Evolutionary conservation across 805 yeast species (phyloP).

Genomic region (Candida suzukii): DNA sequence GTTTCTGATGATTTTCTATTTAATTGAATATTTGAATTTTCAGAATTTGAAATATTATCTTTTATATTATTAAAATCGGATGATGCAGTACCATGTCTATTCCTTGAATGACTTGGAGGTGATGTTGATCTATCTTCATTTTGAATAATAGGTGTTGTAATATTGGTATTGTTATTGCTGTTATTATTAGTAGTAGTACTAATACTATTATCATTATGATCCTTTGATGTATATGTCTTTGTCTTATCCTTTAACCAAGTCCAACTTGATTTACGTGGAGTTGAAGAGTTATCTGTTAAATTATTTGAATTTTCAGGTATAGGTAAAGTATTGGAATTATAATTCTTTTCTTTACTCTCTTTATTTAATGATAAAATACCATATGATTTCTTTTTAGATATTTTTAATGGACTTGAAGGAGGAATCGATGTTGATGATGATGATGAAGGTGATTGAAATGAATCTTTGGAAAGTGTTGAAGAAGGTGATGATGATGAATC

Average conservation of each 20-base stretch:
- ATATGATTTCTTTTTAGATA: constrained; percentile 5
- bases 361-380: constrained; percentile 1
- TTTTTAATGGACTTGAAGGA: not conserved
- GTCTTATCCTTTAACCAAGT: constrained; percentile 6
- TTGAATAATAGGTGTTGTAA: not conserved
- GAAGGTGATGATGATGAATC: not conserved
- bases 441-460: not conserved
- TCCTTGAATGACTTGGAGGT: constrained; percentile 16
- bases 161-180: not conserved
- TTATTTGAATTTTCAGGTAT: not conserved
- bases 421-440: not conserved
- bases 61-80: not conserved
- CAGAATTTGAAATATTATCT: not conserved
- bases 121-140: not conserved
- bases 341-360: not conserved
- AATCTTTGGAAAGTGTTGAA: not conserved
- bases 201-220: not conserved
- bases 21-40: no score
- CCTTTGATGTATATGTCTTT: constrained; percentile 5
- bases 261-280: constrained; percentile 9
- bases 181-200: not conserved
- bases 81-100: constrained; percentile 21
- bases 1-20: not conserved
- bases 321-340: not conserved
- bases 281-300: not conserved